phyloP scores from a whole-genome alignment of 768 basidiomycete genomes.

The Amanita molliuscula region DNA sequence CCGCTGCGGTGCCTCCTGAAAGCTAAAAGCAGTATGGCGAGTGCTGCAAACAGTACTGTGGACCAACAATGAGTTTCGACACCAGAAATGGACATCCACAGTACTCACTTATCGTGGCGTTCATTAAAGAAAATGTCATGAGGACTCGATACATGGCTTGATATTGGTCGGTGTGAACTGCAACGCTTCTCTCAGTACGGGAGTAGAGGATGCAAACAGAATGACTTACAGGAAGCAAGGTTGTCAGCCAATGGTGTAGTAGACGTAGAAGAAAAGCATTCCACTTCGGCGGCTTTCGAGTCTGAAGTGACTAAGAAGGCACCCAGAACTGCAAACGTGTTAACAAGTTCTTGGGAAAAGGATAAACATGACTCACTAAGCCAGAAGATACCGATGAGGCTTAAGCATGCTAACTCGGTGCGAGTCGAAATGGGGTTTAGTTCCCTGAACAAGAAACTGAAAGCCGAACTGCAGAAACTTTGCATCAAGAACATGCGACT shows the following conservation, averaged over 20 bases:
- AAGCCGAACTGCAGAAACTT: conserved; percentile 39
- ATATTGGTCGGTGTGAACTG: conserved; percentile 79
- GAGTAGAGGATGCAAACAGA: not conserved
- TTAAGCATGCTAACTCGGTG: conserved; percentile 63
- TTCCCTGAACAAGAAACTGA: conserved; percentile 50
- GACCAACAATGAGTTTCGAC: conserved; percentile 4
- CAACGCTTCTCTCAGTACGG: conserved; percentile 6
- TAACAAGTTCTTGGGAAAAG: conserved; percentile 6
- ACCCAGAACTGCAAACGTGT: conserved; percentile 50
- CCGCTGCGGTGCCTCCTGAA: conserved; percentile 31
- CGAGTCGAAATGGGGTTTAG: conserved; percentile 74
- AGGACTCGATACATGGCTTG: conserved; percentile 85
- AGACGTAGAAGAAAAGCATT: conserved; percentile 54
- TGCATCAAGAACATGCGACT: not conserved
- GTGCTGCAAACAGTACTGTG: conserved; percentile 27
- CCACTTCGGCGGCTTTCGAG: conserved; percentile 70
- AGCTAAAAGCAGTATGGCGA: conserved; percentile 29
- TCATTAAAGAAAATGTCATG: conserved; percentile 72
- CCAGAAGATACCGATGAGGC: conserved; percentile 69
- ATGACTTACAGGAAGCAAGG: conserved; percentile 53
- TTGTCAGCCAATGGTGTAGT: conserved; percentile 42
- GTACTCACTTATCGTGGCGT: conserved; percentile 55
- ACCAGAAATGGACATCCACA: conserved; percentile 3
- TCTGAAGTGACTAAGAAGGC: conserved; percentile 65
- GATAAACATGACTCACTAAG: conserved; percentile 38